These are phyloP conservation scores for Lenzites betulinus DNA, from an alignment of 768 basidiomycete species.

Conservation along the genomic window DNA sequence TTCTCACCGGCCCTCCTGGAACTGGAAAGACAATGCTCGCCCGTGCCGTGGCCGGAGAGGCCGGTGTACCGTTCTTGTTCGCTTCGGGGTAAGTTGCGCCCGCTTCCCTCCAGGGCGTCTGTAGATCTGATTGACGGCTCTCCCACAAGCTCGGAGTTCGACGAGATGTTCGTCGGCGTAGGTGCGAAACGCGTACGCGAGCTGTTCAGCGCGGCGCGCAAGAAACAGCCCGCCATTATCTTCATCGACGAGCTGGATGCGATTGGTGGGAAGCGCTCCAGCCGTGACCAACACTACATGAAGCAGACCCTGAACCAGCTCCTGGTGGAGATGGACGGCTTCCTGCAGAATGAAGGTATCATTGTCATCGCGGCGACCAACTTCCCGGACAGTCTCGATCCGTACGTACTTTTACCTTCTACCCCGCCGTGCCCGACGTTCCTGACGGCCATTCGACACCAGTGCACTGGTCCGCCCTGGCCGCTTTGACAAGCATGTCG, in stretches of 20 bases:
- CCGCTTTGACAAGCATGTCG: constrained; percentile 91
- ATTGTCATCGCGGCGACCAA: constrained; percentile 98
- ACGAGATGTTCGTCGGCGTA: constrained; percentile 97
- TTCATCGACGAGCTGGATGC: constrained; percentile 98
- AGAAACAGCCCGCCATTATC: constrained; percentile 95
- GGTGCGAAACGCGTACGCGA: constrained; percentile 96
- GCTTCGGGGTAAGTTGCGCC: constrained; percentile 71
- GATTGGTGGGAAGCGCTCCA: constrained; percentile 86
- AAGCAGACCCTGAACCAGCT: constrained; percentile 96
- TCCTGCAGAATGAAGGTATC: constrained; percentile 89
- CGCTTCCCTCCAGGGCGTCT: not conserved
- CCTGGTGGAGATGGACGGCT: constrained; percentile 96
- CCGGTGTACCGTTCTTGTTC: constrained; percentile 96
- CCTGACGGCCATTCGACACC: not conserved
- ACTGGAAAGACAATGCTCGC: constrained; percentile 99
- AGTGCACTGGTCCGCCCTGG: constrained; percentile 96
- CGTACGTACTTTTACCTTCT: constrained; percentile 48
- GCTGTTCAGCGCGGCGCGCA: constrained; percentile 90
- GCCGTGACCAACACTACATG: constrained; percentile 85
- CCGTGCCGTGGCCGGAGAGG: constrained; percentile 95
- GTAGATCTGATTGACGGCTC: constrained; percentile 7
- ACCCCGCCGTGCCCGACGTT: not conserved
- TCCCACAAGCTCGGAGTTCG: constrained; percentile 77
- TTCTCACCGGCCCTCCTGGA: constrained; percentile 89
- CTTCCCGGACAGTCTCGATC: constrained; percentile 92